Evolutionary conservation across 306 rosid species (phyloP).

Genomic region (Inga oerstediana): DNA sequence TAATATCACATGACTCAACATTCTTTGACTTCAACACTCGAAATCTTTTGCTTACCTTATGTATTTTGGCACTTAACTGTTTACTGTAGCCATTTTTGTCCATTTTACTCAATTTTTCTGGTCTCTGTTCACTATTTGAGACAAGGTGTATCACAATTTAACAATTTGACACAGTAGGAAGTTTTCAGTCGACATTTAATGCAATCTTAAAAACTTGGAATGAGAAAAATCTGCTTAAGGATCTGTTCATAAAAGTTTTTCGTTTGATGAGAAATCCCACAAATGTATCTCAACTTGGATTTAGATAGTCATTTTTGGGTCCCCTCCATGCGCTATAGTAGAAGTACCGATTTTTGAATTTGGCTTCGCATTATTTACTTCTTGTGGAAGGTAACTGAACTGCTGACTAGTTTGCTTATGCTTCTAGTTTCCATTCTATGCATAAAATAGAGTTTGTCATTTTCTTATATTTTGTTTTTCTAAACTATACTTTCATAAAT

Average conservation of each 20-base stretch:
- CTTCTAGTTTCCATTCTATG: slow-evolving; percentile 2
- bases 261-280: neutral
- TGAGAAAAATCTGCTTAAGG: neutral
- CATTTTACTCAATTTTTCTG: neutral
- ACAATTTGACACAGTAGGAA: neutral
- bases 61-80: neutral
- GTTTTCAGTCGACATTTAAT: neutral
- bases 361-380: neutral
- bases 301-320: neutral
- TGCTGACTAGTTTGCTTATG: neutral
- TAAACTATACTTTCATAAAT: slow-evolving; percentile 47
- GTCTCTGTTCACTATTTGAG: neutral
- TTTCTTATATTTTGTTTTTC: slow-evolving; percentile 28
- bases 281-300: neutral
- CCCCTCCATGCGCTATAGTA: slow-evolving; percentile 2
- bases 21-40: neutral
- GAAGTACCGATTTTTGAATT: neutral
- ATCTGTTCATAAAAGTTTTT: neutral
- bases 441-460: neutral
- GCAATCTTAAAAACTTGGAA: neutral
- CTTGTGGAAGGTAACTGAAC: neutral
- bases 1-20: neutral
- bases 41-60: neutral
- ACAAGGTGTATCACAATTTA: neutral
- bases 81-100: neutral